Evolutionary conservation across 306 rosid genomes (phyloP).

Genomic region (Quercus gilva): DNA sequence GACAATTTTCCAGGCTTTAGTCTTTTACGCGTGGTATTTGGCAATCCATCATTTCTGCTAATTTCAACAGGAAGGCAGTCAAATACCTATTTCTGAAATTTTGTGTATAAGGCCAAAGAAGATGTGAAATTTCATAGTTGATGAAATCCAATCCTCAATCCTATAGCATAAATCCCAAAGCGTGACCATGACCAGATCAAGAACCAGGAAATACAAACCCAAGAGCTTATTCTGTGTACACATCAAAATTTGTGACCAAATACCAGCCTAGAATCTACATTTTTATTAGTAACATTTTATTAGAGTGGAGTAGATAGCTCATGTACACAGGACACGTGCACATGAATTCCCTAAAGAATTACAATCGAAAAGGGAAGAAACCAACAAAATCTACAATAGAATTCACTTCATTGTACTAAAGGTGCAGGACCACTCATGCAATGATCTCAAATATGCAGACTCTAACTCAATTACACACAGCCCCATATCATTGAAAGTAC

Average conservation of each 20-base stretch:
- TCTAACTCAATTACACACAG: too few species aligned
- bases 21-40: slow-evolving; percentile 53
- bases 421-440: too few species aligned
- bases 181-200: not conserved
- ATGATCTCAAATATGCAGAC: too few species aligned
- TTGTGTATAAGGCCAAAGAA: not conserved
- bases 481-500: too few species aligned
- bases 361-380: too few species aligned
- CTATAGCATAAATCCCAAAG: not conserved
- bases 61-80: slow-evolving; percentile 21
- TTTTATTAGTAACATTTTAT: too few species aligned
- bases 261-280: not conserved
- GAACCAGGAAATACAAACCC: not conserved
- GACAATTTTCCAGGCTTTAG: slow-evolving; percentile 83
- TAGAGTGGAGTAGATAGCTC: too few species aligned
- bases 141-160: not conserved
- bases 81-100: slow-evolving; percentile 10
- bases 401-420: too few species aligned
- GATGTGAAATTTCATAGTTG: not conserved
- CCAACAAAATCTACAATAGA: too few species aligned
- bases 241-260: not conserved
- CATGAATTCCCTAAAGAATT: too few species aligned
- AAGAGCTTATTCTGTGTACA: not conserved
- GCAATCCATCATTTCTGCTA: slow-evolving; percentile 58
- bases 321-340: too few species aligned